phyloP scores from a whole-genome alignment of 2,329 filamentous ascomycete species.

The Tolypocladium paradoxum region DNA sequence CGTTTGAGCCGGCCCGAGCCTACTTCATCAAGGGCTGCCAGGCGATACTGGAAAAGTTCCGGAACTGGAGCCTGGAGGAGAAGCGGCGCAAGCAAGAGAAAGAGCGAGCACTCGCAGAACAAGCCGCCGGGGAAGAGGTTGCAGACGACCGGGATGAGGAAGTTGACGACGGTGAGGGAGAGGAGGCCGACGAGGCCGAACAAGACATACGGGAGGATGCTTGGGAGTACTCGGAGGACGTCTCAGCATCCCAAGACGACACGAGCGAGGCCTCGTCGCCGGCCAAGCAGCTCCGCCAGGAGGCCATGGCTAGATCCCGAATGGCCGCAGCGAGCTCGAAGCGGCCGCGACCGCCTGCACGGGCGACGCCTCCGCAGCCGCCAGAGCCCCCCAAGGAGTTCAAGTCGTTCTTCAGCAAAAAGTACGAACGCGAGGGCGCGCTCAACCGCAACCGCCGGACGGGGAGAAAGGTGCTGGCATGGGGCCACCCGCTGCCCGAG shows the following conservation, averaged over 20 bases:
- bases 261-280: slow-evolving; percentile 32
- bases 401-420: slow-evolving; percentile 77
- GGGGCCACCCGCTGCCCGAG: slow-evolving; percentile 73
- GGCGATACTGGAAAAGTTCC: slow-evolving; percentile 76
- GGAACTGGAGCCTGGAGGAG: slow-evolving; percentile 79
- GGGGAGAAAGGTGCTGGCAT: slow-evolving; percentile 62
- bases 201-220: slow-evolving; percentile 25
- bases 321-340: slow-evolving; percentile 25
- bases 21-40: slow-evolving; percentile 80
- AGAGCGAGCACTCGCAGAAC: slow-evolving; percentile 40
- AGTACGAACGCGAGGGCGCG: slow-evolving; percentile 68
- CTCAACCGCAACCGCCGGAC: slow-evolving; percentile 61
- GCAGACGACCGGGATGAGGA: slow-evolving; percentile 19
- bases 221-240: slow-evolving; percentile 7
- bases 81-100: slow-evolving; percentile 69
- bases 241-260: slow-evolving; percentile 41
- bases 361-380: slow-evolving; percentile 17
- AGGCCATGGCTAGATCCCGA: slow-evolving; percentile 48
- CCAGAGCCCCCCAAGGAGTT: slow-evolving; percentile 49
- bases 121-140: slow-evolving; percentile 25
- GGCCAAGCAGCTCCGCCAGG: slow-evolving; percentile 65
- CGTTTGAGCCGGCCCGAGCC: slow-evolving; percentile 74
- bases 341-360: slow-evolving; percentile 17
- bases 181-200: slow-evolving; percentile 24
- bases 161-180: slow-evolving; percentile 14